Base-by-base conservation (phyloP, 495 filamentous ascomycete genomes). In the Glonium stellatum region DNA sequence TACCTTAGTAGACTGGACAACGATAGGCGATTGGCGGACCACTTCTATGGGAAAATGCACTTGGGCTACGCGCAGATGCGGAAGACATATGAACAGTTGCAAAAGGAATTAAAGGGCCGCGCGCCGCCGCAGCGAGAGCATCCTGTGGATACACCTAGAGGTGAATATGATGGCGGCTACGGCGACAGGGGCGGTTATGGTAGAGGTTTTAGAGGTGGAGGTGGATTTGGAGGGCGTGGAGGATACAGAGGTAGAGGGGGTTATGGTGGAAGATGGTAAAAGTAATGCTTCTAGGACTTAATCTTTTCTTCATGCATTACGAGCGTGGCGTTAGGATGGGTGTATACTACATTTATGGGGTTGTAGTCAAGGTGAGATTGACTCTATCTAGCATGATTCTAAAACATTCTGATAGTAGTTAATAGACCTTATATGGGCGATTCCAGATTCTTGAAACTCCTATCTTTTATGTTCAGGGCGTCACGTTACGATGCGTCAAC, bases 31-130 rank as follows among this genome's bases (percentile, higher is more conserved):
- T 69, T 98, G 72, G 93, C 93, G 27, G 93, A 98, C 72, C 93
- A 98, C 69, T 98, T 98, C 73, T 97, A 95, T 71, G 93, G 93
- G 34, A 98, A 98, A 78, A 97, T 98, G 95, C 93, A 98, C 69
- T 78, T 98, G 69, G 93, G 93, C 0, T 98, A 97, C 71, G 92
- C 93, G 36, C 88, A 95, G 76, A 98, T 98, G 93, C 82, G 93
- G 62, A 93, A 89, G 78, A 90, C 88, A 12, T 88, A 79, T 66
- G 93, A 96, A 63, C 76, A 79, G n/a, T 80, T 98, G 57, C 86
- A 86, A 57, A 89, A 89, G 73, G 93, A 98, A 71, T 76, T 95
- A 60, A 84, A 88, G 57, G 85, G 85, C 4, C 72, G 87, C n/a
- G 76, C 81, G 47, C 81, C 83, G 13, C 83, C 86, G 19, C 71